Base-by-base conservation (phyloP, 148 eudicot genomes). In the Spergularia bocconei region DNA sequence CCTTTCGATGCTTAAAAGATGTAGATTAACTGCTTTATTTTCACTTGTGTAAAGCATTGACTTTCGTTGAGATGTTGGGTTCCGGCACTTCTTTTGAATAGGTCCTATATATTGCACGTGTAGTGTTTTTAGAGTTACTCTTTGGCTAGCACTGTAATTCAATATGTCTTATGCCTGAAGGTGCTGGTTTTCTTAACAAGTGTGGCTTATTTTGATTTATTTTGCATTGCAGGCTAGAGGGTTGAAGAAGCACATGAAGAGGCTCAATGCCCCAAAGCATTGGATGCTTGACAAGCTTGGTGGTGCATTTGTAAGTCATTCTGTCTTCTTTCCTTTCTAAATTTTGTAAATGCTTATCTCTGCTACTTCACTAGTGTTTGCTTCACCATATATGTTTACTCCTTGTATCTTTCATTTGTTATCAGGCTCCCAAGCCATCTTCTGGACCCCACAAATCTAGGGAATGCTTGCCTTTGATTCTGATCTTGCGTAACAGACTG, bases 241-340 rank as follows among this genome's bases (percentile, higher is more conserved):
- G 0, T 80, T 87, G 87, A 87, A 84, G 87, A 87, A 87, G 54
- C 89, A 87, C 66, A 41, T 84, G 89, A 87, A 87, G 86, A 87
- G 87, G 87, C 89, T 82, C 72, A 87, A 87, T 87, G 89, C 89
- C 69, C 87, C 89, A 1, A 84, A 78, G 53, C 87, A 87, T 72
- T 84, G 89, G 89, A 80, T 80, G 86, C 83, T 87, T 67, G 90
- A 85, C 69, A 87, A 87, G 69, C 90, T 87, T 70, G 90, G 84
- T 51, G 88, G 90, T 47, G 90, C 90, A 13, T 87, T 77, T 55
- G 80, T 78, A 71, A 63, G 75, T 63, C 12, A 6, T 17, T n/a
- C 12, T 4, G 2, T 4, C 5, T 3, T n/a, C 11, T 21, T 4
- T 73, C 17, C 20, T 15, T 39, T 12, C 7, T 2, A 2, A 14